A percentile compares a stretch with the other conserved stretches of the same genome.
Evolutionary conservation across 2,329 filamentous ascomycete genomes (phyloP).

Genomic region (Thielaviopsis populi): DNA sequence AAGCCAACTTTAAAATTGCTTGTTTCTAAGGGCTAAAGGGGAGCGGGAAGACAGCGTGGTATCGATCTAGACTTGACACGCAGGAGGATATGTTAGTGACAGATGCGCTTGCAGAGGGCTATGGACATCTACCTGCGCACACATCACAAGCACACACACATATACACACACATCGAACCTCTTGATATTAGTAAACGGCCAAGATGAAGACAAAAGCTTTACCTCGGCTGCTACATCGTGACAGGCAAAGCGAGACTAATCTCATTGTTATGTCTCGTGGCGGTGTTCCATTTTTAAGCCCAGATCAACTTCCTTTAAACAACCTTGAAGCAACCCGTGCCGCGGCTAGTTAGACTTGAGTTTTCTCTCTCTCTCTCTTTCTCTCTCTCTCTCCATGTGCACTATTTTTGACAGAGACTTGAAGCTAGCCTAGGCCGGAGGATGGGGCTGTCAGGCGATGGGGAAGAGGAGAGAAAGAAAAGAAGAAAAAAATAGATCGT

Average conservation of each 20-base stretch:
- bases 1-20: background rate
- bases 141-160: no score
- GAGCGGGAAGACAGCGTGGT: background rate
- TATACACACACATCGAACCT: background rate
- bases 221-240: background rate
- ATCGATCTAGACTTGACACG: no score
- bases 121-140: background rate
- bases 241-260: background rate
- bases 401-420: slow-evolving; percentile 1
- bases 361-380: no score
- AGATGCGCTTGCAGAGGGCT: no score
- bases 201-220: background rate
- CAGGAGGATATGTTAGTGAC: no score
- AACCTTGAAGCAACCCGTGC: no score
- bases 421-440: background rate
- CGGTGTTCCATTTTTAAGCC: background rate
- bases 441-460: background rate
- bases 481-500: background rate
- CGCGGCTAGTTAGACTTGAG: background rate
- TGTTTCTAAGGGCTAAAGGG: background rate
- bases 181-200: background rate
- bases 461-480: background rate
- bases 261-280: background rate
- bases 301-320: background rate
- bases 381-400: background rate